phyloP scores from a whole-genome alignment of 306 rosid species.

The Cotoneaster glaucophyllus region DNA sequence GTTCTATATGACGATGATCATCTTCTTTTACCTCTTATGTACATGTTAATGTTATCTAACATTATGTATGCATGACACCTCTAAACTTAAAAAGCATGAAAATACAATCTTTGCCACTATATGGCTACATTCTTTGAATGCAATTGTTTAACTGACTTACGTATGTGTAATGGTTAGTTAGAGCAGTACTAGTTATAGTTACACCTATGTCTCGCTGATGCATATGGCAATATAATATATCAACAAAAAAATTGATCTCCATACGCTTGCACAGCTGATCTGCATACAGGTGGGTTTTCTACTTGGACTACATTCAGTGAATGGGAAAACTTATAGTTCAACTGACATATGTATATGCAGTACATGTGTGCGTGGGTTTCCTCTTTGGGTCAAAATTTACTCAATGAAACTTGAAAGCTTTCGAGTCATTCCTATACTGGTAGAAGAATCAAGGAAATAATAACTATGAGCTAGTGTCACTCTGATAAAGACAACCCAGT shows the following conservation, averaged over 20 bases:
- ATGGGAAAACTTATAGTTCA: background rate
- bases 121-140: background rate
- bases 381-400: background rate
- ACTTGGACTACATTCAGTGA: background rate
- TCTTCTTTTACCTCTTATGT: conserved; percentile 6
- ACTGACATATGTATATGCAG: background rate
- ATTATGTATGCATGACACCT: too few relatives aligned
- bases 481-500: background rate
- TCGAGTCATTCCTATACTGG: background rate
- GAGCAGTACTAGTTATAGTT: background rate
- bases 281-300: background rate
- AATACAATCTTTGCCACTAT: too few relatives aligned
- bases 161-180: background rate
- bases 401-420: background rate
- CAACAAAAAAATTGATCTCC: too few relatives aligned
- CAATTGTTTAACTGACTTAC: background rate
- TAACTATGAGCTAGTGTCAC: background rate
- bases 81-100: too few relatives aligned
- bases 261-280: too few relatives aligned
- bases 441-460: background rate
- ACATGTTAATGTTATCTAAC: background rate
- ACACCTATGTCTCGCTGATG: background rate
- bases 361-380: background rate
- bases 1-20: background rate
- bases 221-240: background rate